phyloP scores from a whole-genome alignment of 164 flowering plant genomes.

The Magnolia changhungtana region DNA sequence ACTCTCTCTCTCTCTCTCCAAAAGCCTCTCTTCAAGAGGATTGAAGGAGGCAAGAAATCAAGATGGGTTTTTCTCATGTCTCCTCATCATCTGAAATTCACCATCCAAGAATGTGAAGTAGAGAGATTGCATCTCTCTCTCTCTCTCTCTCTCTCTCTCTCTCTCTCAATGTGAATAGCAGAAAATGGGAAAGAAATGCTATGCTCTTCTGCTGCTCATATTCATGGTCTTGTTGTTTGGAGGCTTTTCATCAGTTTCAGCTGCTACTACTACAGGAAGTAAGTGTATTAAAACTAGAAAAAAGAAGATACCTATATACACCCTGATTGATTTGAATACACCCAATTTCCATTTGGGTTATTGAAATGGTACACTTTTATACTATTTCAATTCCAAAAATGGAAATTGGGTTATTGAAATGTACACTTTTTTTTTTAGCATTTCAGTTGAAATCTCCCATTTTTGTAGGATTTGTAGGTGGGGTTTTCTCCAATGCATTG shows the following conservation, averaged over 20 bases:
- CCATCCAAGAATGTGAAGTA: neutral
- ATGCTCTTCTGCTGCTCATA: neutral
- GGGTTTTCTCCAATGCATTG: constrained; percentile 60
- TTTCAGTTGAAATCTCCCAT: neutral
- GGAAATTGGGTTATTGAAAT: neutral
- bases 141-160: neutral
- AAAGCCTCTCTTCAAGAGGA: neutral
- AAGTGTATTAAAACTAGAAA: too few relatives aligned
- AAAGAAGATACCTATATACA: neutral
- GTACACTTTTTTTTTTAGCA: neutral
- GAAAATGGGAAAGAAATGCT: constrained; percentile 5
- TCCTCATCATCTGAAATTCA: neutral
- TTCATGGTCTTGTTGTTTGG: constrained; percentile 6
- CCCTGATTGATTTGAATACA: too few relatives aligned
- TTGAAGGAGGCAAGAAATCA: neutral
- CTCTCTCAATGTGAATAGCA: neutral
- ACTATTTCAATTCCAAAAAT: neutral
- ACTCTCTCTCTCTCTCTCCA: too few relatives aligned
- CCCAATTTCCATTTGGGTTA: too few relatives aligned
- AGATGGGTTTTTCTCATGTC: neutral
- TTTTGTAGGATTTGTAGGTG: constrained; percentile 67
- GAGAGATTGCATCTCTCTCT: neutral
- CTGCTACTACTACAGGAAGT: constrained; percentile 8
- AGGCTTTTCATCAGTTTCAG: constrained; percentile 8
- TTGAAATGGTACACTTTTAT: neutral